phyloP scores from a whole-genome alignment of 2,329 filamentous ascomycete species.

The Trichoderma asperellum region DNA sequence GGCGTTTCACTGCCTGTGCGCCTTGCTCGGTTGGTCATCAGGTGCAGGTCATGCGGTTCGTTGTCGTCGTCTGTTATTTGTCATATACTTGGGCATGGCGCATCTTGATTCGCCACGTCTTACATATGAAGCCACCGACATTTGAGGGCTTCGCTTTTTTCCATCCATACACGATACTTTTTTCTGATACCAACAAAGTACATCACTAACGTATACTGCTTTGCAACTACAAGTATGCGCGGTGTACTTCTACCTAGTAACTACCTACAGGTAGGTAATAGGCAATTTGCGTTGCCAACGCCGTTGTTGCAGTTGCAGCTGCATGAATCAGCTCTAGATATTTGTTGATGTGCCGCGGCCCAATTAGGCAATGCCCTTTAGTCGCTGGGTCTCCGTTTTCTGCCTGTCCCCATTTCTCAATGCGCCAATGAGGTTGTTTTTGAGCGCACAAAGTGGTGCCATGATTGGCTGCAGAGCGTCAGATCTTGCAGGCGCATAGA shows the following conservation, averaged over 20 bases:
- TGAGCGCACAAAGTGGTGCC: neutral
- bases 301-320: conserved; percentile 18
- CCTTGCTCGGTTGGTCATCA: conserved; percentile 17
- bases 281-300: neutral
- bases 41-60: conserved; percentile 24
- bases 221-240: neutral
- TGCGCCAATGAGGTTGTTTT: neutral
- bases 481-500: conserved; percentile 19
- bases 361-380: conserved; percentile 16
- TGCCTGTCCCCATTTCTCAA: neutral
- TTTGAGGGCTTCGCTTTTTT: conserved; percentile 15
- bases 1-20: neutral
- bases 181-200: neutral
- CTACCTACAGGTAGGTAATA: no score
- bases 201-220: neutral
- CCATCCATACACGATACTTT: neutral
- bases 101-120: conserved; percentile 19
- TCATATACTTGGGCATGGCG: conserved; percentile 5
- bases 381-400: conserved; percentile 4
- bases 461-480: conserved; percentile 10
- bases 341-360: conserved; percentile 24
- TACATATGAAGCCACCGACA: neutral
- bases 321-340: conserved; percentile 20
- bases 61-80: conserved; percentile 8
- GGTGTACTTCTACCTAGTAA: neutral